Evolutionary conservation across 208 protist genomes (phyloP), one percentile per base, ranked within the genome.

Genomic region (Porcisia hertigi): DNA sequence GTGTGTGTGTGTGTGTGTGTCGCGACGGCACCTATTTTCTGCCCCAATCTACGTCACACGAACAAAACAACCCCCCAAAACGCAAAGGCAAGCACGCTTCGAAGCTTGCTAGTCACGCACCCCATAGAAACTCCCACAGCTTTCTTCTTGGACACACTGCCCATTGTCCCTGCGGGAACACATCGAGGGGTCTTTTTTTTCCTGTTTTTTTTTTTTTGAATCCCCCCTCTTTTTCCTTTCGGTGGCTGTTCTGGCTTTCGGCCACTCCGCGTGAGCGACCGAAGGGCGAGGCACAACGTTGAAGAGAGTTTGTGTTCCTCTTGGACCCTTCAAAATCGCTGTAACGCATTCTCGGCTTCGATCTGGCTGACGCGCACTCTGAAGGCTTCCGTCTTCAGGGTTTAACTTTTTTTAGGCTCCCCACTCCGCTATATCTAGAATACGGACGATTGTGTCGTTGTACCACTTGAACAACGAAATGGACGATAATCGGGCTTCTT

Each of bases 401-500:
- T 5, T 5, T 5, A 52, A 14, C 5, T 30, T 36, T 65, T 36
- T 59, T 25, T 59, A 3, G 47, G 39, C 11, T 49, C n/a, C 25
- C 41, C 63, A 1, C 5, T 52, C 47, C 39, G 9, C 41, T 23
- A 47, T 11, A 3, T 67, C 41, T 20, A 49, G 9, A 16, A 49
- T 20, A 25, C 36, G 63, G 11, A 43, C 6, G 34, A 52, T 67
- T 52, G 34, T 36, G 63, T 20, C 18, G 41, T 52, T 43, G 41
- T 49, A 11, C 36, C 41, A 4, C 20, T 25, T 49, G 63, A 67
- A 30, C 14, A 66, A 12, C 34, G 14, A 36, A 1, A 82, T 82
- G 77, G 41, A 57, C 1, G 77, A 82, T 8, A 65, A 74, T 58
- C 39, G 69, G 16, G 54, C 65, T 30, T 20, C 75, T 3, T 73